A percentile compares a stretch with the other conserved stretches of the same genome.
Conservation (phyloP, 2,329 filamentous ascomycete genomes). For the Ampelomyces quisqualis region DNA sequence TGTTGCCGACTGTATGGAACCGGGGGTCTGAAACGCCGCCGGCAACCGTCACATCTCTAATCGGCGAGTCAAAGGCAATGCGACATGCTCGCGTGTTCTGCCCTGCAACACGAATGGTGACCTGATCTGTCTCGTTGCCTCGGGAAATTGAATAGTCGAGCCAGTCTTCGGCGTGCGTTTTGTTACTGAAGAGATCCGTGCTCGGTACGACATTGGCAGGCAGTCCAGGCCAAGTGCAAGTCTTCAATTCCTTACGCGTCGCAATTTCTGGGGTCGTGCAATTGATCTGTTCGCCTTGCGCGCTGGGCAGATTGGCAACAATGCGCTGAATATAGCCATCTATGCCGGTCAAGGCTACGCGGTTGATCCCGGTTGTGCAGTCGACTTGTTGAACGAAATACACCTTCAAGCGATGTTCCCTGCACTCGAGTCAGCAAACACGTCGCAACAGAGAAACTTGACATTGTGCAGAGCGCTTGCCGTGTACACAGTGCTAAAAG, state of each 20-base stretch:
- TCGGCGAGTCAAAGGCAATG: slow-evolving; percentile 67
- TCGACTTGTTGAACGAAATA: slow-evolving; percentile 83
- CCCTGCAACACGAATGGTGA: slow-evolving; percentile 67
- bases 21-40: slow-evolving; percentile 63
- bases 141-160: slow-evolving; percentile 64
- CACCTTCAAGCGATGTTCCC: slow-evolving; percentile 75
- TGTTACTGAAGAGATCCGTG: slow-evolving; percentile 24
- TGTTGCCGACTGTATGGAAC: slow-evolving; percentile 63
- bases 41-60: slow-evolving; percentile 64
- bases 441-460: not conserved
- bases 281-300: slow-evolving; percentile 57
- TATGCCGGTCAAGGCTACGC: slow-evolving; percentile 55
- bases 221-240: slow-evolving; percentile 72
- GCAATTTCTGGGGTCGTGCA: slow-evolving; percentile 46
- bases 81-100: slow-evolving; percentile 77
- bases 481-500: not conserved
- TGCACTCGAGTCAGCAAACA: not conserved
- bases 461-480: not conserved
- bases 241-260: slow-evolving; percentile 55
- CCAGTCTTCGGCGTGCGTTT: slow-evolving; percentile 50
- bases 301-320: slow-evolving; percentile 68
- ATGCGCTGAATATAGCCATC: slow-evolving; percentile 53
- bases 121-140: slow-evolving; percentile 51
- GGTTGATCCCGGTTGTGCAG: slow-evolving; percentile 68
- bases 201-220: slow-evolving; percentile 63